These are phyloP conservation scores for Cercospora zeina DNA, from an alignment of 2,329 filamentous ascomycete species.

Conservation along the genomic window DNA sequence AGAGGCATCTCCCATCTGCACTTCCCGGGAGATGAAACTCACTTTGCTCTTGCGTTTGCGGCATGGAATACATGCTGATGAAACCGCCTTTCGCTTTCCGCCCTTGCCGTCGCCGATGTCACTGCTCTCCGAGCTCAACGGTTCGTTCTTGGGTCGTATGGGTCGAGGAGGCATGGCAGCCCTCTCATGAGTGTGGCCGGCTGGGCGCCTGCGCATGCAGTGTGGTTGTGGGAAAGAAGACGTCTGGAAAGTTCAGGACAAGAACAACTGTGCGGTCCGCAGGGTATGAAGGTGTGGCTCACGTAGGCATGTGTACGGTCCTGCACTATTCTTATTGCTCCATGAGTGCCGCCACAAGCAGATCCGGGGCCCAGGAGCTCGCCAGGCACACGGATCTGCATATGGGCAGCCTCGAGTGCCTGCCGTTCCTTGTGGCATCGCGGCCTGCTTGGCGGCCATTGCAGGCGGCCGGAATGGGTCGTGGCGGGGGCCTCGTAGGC, in stretches of 20 bases:
- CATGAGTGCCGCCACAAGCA: constrained; percentile 23
- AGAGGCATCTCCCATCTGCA: not conserved
- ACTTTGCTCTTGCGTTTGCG: constrained; percentile 55
- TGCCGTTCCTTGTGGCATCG: constrained; percentile 18
- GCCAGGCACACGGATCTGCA: constrained; percentile 23
- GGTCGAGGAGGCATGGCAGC: constrained; percentile 38
- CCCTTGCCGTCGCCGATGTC: constrained; percentile 37
- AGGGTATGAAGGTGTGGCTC: constrained; percentile 18
- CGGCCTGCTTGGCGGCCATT: constrained; percentile 19
- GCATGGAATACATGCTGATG: constrained; percentile 52
- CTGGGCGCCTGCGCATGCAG: constrained; percentile 11
- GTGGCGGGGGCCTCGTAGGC: constrained; percentile 15
- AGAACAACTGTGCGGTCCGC: constrained; percentile 6
- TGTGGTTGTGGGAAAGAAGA: not conserved
- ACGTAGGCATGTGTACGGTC: constrained; percentile 12
- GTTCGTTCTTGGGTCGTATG: constrained; percentile 40
- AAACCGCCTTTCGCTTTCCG: constrained; percentile 42
- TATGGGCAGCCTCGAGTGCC: constrained; percentile 17
- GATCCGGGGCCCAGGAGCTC: constrained; percentile 19
- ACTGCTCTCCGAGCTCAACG: constrained; percentile 26
- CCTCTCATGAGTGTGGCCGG: constrained; percentile 9
- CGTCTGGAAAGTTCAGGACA: constrained; percentile 27
- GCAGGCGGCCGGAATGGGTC: constrained; percentile 11
- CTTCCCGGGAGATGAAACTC: constrained; percentile 15
- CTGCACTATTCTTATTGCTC: constrained; percentile 24